phyloP scores from a whole-genome alignment of 2,329 filamentous ascomycete genomes.

The Phyllosticta citriasiana region DNA sequence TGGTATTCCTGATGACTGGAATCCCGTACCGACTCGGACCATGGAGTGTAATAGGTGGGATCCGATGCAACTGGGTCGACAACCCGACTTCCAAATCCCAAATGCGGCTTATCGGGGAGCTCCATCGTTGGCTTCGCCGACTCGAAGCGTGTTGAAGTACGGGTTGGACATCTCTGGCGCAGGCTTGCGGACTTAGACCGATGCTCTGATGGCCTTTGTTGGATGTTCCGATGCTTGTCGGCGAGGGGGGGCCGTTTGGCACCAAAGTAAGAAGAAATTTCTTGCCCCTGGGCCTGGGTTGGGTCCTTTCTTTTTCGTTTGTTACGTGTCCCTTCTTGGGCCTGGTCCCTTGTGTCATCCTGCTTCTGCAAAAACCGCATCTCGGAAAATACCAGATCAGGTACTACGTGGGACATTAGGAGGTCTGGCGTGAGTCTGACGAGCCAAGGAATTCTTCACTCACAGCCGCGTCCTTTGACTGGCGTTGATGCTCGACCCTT shows the following conservation, averaged over 20 bases:
- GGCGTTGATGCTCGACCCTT: conserved; percentile 39
- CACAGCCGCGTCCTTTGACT: conserved; percentile 33
- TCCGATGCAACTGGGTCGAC: conserved; percentile 14
- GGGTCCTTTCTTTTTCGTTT: conserved; percentile 25
- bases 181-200: not conserved
- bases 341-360: conserved; percentile 18
- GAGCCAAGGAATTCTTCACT: conserved; percentile 15
- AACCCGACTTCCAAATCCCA: conserved; percentile 29
- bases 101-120: conserved; percentile 24
- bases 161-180: not conserved
- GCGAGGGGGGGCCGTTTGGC: conserved; percentile 19
- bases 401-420: conserved; percentile 30
- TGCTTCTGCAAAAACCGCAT: conserved; percentile 39
- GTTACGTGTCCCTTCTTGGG: conserved; percentile 15
- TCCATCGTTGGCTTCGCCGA: conserved; percentile 22
- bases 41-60: conserved; percentile 29
- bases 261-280: conserved; percentile 38
- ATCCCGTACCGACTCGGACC: conserved; percentile 31
- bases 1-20: not conserved
- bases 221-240: conserved; percentile 17
- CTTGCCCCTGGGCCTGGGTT: conserved; percentile 25
- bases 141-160: conserved; percentile 5
- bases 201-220: conserved; percentile 2
- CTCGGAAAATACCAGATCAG: conserved; percentile 42
- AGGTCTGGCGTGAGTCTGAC: conserved; percentile 12